These are phyloP conservation scores for Alternaria sp. DNA, from an alignment of 2,329 filamentous ascomycete species.

Conservation along the genomic window DNA sequence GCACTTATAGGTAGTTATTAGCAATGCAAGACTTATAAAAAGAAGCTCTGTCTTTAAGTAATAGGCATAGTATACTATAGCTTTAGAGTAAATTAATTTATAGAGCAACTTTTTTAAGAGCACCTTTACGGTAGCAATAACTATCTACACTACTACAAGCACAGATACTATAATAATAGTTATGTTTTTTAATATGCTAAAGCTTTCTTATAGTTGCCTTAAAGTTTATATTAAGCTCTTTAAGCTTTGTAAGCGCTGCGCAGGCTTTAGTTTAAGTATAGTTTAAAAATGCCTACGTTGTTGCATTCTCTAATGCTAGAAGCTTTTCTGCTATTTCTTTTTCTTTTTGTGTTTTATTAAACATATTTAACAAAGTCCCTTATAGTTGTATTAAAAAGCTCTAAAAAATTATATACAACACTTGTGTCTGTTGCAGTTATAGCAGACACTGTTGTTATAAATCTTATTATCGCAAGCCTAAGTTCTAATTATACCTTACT, in stretches of 20 bases:
- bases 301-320: neutral
- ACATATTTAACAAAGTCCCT: constrained; percentile 11
- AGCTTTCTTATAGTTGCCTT: neutral
- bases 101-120: constrained; percentile 10
- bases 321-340: neutral
- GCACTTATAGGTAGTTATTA: constrained; percentile 10
- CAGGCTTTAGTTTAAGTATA: neutral
- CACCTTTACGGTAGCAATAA: constrained; percentile 12
- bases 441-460: constrained; percentile 1
- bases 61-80: neutral
- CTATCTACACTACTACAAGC: constrained; percentile 8
- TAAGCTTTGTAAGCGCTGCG: neutral
- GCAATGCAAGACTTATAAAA: constrained; percentile 15
- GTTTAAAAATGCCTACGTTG: neutral
- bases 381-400: constrained; percentile 13
- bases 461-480: constrained; percentile 1
- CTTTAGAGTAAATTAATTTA: constrained; percentile 14
- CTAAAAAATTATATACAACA: constrained; percentile 11
- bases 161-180: constrained; percentile 1
- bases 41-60: constrained; percentile 20
- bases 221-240: neutral
- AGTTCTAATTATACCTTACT: neutral
- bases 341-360: constrained; percentile 2
- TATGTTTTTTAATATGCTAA: constrained; percentile 13
- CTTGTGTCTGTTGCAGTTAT: constrained; percentile 3